These are phyloP conservation scores for Insectozyma bohioensis DNA, from an alignment of 1,139 yeast species.

Conservation along the genomic window DNA sequence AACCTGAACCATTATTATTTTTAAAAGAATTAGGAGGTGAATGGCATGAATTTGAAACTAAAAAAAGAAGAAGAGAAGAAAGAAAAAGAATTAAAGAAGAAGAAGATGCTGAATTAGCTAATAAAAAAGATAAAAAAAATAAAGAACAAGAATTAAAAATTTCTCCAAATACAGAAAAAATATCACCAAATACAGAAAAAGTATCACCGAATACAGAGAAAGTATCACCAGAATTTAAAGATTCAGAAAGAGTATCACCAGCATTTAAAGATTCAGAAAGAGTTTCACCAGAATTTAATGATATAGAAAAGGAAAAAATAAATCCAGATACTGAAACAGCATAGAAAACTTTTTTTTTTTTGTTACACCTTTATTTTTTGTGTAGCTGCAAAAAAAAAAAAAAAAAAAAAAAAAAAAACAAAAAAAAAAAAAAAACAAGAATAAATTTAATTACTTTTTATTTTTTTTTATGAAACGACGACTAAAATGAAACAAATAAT, in stretches of 20 bases:
- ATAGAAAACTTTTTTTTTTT: constrained; percentile 1
- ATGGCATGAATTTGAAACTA: constrained; percentile 97
- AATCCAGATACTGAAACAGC: too few relatives aligned
- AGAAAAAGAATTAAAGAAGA: constrained; percentile 45
- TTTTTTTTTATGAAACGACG: too few relatives aligned
- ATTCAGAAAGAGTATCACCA: constrained; percentile 2
- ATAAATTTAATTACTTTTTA: too few relatives aligned
- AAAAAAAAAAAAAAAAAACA: background rate
- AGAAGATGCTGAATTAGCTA: constrained; percentile 15
- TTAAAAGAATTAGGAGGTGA: constrained; percentile 67
- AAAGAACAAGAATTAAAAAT: too few relatives aligned
- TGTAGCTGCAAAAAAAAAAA: constrained; percentile 7
- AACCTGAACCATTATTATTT: constrained; percentile 55
- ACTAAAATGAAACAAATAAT: too few relatives aligned
- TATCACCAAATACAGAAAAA: too few relatives aligned
- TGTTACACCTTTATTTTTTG: background rate
- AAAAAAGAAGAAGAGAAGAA: constrained; percentile 70
- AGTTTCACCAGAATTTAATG: constrained; percentile 1
- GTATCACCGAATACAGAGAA: constrained; percentile 2
- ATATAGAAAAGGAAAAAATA: constrained; percentile 1
- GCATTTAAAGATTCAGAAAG: background rate
- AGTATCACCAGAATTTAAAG: constrained; percentile 1
- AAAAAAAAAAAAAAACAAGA: background rate
- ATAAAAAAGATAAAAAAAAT: constrained; percentile 10
- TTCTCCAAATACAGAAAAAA: too few relatives aligned